Percentiles rank a stretch among this genome's conserved stretches.
phyloP scores from a whole-genome alignment of 306 rosid species.

The Acacia acuminata region DNA sequence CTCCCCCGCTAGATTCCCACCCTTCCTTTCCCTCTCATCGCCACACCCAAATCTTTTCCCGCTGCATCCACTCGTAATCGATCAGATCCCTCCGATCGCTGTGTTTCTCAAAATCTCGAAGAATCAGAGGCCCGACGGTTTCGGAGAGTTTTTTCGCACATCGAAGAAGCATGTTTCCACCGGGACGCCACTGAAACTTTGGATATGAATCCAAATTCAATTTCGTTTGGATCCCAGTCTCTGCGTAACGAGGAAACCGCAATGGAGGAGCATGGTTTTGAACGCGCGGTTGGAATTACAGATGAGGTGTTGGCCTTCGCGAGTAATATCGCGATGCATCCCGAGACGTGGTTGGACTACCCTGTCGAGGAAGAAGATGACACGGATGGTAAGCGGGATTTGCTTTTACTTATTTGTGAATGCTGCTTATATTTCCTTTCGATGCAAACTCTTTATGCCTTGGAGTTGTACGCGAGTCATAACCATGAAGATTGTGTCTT shows the following conservation, averaged over 20 bases:
- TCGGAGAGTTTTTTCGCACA: not conserved
- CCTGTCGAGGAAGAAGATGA: constrained; percentile 93
- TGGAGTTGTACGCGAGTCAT: not conserved
- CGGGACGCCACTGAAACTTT: not conserved
- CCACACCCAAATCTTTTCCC: constrained; percentile 25
- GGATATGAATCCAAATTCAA: constrained; percentile 29
- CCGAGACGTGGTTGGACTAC: constrained; percentile 98
- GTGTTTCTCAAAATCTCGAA: constrained; percentile 22
- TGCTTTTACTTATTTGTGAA: not conserved
- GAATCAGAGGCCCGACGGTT: constrained; percentile 8
- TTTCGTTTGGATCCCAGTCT: constrained; percentile 16
- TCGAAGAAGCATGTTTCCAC: not conserved
- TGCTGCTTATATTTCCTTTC: not conserved
- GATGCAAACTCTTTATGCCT: not conserved
- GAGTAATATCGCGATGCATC: constrained; percentile 91
- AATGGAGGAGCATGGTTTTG: constrained; percentile 35
- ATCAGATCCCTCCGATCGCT: constrained; percentile 25
- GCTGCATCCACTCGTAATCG: constrained; percentile 20
- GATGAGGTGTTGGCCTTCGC: constrained; percentile 89
- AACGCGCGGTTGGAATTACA: constrained; percentile 65
- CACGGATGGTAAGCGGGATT: constrained; percentile 55
- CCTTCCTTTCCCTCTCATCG: constrained; percentile 28
- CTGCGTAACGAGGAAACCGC: constrained; percentile 33
- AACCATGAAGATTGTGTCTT: not conserved
- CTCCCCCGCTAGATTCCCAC: constrained; percentile 49